Base-by-base conservation (phyloP, 305 asterid genomes). In the Ajuga reptans region DNA sequence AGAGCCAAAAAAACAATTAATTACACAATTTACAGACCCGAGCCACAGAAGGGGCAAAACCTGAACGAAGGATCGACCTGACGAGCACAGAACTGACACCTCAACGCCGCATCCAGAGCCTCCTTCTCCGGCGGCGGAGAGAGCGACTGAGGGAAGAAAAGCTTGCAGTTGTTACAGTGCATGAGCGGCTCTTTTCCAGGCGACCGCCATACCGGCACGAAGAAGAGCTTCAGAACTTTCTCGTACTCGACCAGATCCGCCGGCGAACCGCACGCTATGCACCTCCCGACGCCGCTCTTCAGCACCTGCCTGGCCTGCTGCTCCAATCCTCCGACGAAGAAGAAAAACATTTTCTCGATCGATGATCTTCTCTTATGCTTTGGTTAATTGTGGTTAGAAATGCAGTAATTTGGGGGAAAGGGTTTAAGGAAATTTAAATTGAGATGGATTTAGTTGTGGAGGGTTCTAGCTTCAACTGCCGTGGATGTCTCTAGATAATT, bases 121-220 rank as follows among this genome's bases (percentile, higher is more conserved):
- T 37, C 72, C 69, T 57, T 71, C 65, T 69, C 59, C 72, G 66
- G 75, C 18, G 79, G 74, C 18, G 80, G 74, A 69, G 86, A 68
- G 34, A 69, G 17, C 7, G 89, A 74, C 63, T 69, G 80, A 0
- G 91, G 91, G 81, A 82, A 87, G 74, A 89, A 82, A 60, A 89
- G 81, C 0, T 78, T 80, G 83, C 96, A 91, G 65, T 76, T 77
- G 8, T 73, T 47, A 62, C 96, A 89, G 77, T 81, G 80, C 92
- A 91, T 74, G 4, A 78, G 14, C 59, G 93, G 87, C 64, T 86
- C 84, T 64, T 86, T 86, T 1, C 90, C 96, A 9, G 93, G 89
- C 95, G 93, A 84, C 51, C 85, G 89, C 95, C 93, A 86, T 0
- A 87, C 91, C n/a, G 95, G 96, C 34, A 89, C 84, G 81, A 89